Base-by-base conservation (phyloP, 305 asterid genomes). In the Fraxinus nigra region DNA sequence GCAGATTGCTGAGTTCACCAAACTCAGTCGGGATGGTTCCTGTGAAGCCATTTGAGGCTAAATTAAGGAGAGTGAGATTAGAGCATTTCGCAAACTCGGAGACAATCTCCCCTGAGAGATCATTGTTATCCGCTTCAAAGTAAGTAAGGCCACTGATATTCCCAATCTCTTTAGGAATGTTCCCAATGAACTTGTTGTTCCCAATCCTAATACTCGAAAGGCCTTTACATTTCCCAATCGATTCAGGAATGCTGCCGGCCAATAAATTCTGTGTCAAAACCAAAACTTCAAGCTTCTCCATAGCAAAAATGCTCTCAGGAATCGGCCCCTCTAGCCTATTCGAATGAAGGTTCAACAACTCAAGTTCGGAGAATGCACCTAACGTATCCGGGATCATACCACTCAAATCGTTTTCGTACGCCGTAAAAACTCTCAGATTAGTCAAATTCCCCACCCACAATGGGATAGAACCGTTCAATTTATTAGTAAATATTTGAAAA, bases 131-230 rank as follows among this genome's bases (percentile, higher is more conserved):
- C 0, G 97, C 99, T 84, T 96, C 99, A 85, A 96, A 96, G 81
- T 96, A 94, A 35, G 98, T 90, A 72, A 96, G 97, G 90, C 99
- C 87, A 37, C 93, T 91, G 26, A 96, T 78, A 78, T 96, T 90
- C 34, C 99, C 98, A 76, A 96, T 85, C 38, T 89, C 91, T 78
- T 80, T 87, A 26, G 99, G 99, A 83, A 96, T 85, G 46, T 82
- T 86, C 24, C 98, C 99, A 24, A 81, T 85, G 87, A 96, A 82
- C 76, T 82, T 81, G 88, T 94, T 96, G 72, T 96, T 82, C 80
- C 99, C 98, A 63, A 96, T 92, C 80, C 99, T 85, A 80, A 96
- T 80, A 82, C 93, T 96, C 0, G 98, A 93, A 74, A 96, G 97
- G 48, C 87, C 87, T 82, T 61, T 89, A 48, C 99, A 96, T 1